A percentile compares a stretch with the other conserved stretches of the same genome.
Evolutionary conservation across 2,329 filamentous ascomycete species (phyloP).

Genomic region (Penicillium decumbens): DNA sequence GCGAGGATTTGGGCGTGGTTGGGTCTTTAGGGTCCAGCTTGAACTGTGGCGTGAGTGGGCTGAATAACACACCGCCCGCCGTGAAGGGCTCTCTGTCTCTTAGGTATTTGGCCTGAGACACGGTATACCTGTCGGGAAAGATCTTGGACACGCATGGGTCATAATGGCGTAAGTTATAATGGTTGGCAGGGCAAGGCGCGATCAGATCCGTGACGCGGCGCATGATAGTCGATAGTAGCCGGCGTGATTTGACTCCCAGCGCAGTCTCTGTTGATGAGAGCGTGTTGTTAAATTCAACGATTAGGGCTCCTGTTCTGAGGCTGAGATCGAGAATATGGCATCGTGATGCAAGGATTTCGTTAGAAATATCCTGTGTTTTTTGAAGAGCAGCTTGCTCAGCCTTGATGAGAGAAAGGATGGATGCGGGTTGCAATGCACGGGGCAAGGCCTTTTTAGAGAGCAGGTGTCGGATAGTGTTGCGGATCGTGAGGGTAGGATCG

Average conservation of each 20-base stretch:
- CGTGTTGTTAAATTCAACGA: constrained; percentile 26
- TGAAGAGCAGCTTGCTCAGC: constrained; percentile 47
- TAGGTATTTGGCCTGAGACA: neutral
- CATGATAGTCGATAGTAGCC: constrained; percentile 31
- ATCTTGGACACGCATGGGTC: constrained; percentile 38
- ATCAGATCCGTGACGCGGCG: constrained; percentile 49
- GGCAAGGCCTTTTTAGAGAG: constrained; percentile 57
- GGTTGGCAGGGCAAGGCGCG: constrained; percentile 41
- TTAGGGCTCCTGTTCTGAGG: constrained; percentile 33
- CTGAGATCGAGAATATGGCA: constrained; percentile 32
- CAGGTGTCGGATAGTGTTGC: constrained; percentile 74
- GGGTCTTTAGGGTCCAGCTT: neutral
- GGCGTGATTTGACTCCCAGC: constrained; percentile 8
- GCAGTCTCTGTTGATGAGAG: constrained; percentile 9
- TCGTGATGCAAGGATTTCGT: constrained; percentile 46
- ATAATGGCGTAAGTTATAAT: constrained; percentile 43
- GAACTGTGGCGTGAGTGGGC: constrained; percentile 29
- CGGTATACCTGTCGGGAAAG: constrained; percentile 31
- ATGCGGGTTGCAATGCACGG: constrained; percentile 60
- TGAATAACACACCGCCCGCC: constrained; percentile 48
- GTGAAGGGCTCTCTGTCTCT: constrained; percentile 44
- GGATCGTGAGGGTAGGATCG: constrained; percentile 68
- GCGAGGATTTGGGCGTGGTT: neutral
- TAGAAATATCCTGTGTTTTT: constrained; percentile 50
- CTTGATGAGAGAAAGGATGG: constrained; percentile 59